Evolutionary conservation across 768 basidiomycete species (phyloP).

Genomic region (Sporobolomyces roseus): DNA sequence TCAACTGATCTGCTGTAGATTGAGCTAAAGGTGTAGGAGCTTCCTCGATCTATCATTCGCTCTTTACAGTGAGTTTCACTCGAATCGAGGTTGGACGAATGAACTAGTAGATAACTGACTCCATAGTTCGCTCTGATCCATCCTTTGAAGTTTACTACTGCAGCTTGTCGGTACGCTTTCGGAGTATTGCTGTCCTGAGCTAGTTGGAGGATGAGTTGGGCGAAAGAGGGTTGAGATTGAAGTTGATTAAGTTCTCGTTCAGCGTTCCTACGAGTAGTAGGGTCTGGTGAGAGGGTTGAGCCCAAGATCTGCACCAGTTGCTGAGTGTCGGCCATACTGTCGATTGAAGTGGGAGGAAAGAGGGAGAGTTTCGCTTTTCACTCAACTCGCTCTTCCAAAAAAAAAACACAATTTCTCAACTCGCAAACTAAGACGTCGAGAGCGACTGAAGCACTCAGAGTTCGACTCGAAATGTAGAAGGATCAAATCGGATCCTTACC

Average conservation of each 20-base stretch:
- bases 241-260: slow-evolving; percentile 69
- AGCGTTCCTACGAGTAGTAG: slow-evolving; percentile 68
- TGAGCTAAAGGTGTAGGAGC: slow-evolving; percentile 29
- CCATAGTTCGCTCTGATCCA: slow-evolving; percentile 81
- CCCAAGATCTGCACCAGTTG: slow-evolving; percentile 33
- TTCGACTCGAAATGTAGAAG: too few species aligned
- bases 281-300: slow-evolving; percentile 49
- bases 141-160: slow-evolving; percentile 89
- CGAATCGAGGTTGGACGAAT: neutral
- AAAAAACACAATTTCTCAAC: too few species aligned
- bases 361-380: too few species aligned
- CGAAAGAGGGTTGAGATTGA: slow-evolving; percentile 71
- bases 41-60: slow-evolving; percentile 37
- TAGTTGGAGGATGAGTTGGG: slow-evolving; percentile 70
- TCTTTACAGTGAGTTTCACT: neutral
- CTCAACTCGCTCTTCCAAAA: too few species aligned
- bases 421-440: too few species aligned
- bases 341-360: neutral
- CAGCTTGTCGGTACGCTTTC: slow-evolving; percentile 72
- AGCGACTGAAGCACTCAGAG: too few species aligned
- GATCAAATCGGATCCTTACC: too few species aligned
- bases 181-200: slow-evolving; percentile 65
- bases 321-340: slow-evolving; percentile 17
- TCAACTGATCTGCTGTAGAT: slow-evolving; percentile 54
- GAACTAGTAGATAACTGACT: slow-evolving; percentile 51